phyloP scores from a whole-genome alignment of 257 asterid species.

The Penstemon newberryi region DNA sequence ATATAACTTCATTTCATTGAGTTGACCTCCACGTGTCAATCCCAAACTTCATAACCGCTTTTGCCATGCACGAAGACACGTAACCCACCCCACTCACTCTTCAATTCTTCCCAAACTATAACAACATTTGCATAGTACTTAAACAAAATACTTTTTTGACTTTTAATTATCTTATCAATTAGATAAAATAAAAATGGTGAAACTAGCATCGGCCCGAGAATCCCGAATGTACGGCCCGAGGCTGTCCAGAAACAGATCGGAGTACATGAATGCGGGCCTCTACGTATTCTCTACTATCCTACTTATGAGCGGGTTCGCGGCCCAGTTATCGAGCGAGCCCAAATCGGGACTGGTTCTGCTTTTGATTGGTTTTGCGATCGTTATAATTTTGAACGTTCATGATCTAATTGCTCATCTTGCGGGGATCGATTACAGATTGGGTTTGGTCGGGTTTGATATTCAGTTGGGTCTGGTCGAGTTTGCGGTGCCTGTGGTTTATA shows the following conservation, averaged over 20 bases:
- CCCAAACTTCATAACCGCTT: constrained; percentile 7
- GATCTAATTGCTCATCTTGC: constrained; percentile 88
- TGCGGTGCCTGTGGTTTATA: constrained; percentile 62
- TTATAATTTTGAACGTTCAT: constrained; percentile 59
- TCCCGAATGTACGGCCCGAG: constrained; percentile 77
- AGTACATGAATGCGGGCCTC: constrained; percentile 85
- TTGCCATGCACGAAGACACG: constrained; percentile 25
- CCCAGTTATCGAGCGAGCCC: constrained; percentile 61
- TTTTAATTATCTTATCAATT: neutral
- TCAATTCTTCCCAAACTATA: neutral
- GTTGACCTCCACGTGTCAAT: constrained; percentile 1
- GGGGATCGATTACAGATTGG: constrained; percentile 57
- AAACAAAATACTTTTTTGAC: neutral
- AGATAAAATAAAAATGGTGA: constrained; percentile 57
- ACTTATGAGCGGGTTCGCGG: constrained; percentile 63
- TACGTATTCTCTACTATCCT: constrained; percentile 70
- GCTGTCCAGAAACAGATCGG: constrained; percentile 51
- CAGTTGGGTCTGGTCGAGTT: constrained; percentile 78
- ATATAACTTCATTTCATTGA: too few species aligned
- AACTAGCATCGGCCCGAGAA: constrained; percentile 84
- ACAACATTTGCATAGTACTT: constrained; percentile 21
- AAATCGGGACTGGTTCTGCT: constrained; percentile 68
- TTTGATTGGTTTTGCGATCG: constrained; percentile 44
- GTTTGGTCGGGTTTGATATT: constrained; percentile 52
- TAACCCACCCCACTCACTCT: neutral